Evolutionary conservation across 306 rosid species (phyloP), one percentile per base, ranked within the genome.

Genomic region (Dalbergia cochinchinensis): DNA sequence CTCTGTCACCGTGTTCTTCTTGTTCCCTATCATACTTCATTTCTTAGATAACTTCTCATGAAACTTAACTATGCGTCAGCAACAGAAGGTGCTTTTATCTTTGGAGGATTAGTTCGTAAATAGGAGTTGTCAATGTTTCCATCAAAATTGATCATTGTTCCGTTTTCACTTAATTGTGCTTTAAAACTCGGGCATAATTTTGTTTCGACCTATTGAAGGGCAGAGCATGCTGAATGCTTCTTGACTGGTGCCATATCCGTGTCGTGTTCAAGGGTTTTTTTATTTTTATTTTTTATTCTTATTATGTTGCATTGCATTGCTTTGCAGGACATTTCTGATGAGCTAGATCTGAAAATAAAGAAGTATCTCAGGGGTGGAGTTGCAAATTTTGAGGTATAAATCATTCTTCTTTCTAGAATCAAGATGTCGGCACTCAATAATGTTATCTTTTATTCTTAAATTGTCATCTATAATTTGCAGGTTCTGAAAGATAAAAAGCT

Each of bases 301-400:
- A 33, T 53, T 35, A 33, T 7, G 5, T 5, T 47, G 37, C 39
- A 4, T 69, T 73, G 41, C 14, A 78, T 78, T 69, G 41, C 14
- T 78, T 78, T 69, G 82, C 93, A 89, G 92, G 91, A 90, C 61
- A 68, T 85, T 10, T 12, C 82, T 45, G 83, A 88, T 75, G 99
- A 92, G 77, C 60, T 88, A 58, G 94, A 91, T 41, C 41, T 39
- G 76, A 92, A 58, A 71, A 70, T 80, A 14, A 83, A 90, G 80
- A 95, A 95, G 91, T 95, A 87, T 85, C 90, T 86, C 14, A 91
- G 99, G 83, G 99, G 99, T 42, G 90, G 81, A 69, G 88, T 81
- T 73, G 84, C 88, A 16, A 80, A 90, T 84, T 81, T 94, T 75
- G 90, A 87, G 95, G 98, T 91, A 91, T 33, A 14, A 48, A 8